Percentiles rank a stretch among this genome's conserved stretches.
Conservation (phyloP, 352 stramenopile genomes). For the Aphanomyces stellatus region DNA sequence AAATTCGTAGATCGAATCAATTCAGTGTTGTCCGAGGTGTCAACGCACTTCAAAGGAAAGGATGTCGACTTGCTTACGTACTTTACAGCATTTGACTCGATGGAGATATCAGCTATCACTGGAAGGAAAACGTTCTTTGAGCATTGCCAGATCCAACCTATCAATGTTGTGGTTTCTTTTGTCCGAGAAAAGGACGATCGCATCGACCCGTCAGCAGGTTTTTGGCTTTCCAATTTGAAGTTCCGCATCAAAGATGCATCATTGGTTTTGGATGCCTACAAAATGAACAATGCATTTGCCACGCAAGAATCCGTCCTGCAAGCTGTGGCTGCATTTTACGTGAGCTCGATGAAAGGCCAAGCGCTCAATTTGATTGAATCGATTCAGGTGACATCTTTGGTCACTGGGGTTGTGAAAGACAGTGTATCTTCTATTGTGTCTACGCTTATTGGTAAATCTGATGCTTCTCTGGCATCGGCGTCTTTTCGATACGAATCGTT, state of each 20-base stretch:
- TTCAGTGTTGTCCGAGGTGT: slow-evolving; percentile 45
- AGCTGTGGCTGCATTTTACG: slow-evolving; percentile 61
- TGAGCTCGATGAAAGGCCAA: slow-evolving; percentile 74
- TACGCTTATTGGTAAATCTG: slow-evolving; percentile 72
- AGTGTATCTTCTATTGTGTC: slow-evolving; percentile 70
- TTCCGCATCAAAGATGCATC: slow-evolving; percentile 82
- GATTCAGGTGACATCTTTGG: slow-evolving; percentile 76
- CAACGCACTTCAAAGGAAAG: slow-evolving; percentile 57
- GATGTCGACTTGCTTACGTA: slow-evolving; percentile 60
- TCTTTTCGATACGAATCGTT: slow-evolving; percentile 60
- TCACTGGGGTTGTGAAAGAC: slow-evolving; percentile 70
- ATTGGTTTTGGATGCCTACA: slow-evolving; percentile 59
- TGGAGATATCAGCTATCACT: slow-evolving; percentile 49
- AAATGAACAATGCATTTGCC: slow-evolving; percentile 51
- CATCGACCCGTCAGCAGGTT: slow-evolving; percentile 30
- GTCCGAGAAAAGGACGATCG: slow-evolving; percentile 53
- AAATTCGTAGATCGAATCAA: slow-evolving; percentile 66
- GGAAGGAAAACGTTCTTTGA: slow-evolving; percentile 73
- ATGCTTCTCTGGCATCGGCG: slow-evolving; percentile 33
- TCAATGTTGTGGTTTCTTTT: slow-evolving; percentile 71
- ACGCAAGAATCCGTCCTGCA: slow-evolving; percentile 65
- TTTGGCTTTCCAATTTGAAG: slow-evolving; percentile 78
- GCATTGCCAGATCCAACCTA: slow-evolving; percentile 50
- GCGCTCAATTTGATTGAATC: slow-evolving; percentile 74
- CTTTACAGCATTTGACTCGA: slow-evolving; percentile 39